Base-by-base conservation (phyloP, 2,329 filamentous ascomycete genomes). In the Incumbomyces delicatus region DNA sequence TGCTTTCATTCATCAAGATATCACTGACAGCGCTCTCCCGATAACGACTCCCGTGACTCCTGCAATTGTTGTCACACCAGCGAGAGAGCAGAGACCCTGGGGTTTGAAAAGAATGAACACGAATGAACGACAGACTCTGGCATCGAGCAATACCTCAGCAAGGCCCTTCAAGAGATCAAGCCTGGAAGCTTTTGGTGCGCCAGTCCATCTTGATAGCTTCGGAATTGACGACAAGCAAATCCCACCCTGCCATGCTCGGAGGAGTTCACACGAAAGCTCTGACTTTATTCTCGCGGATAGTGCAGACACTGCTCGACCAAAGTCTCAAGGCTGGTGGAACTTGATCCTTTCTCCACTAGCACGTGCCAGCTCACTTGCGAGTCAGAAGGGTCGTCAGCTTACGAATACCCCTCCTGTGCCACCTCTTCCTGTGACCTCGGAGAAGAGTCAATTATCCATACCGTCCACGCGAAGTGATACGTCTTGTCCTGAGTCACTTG, bases 321-420 rank as follows among this genome's bases (percentile, higher is more conserved):
- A 64, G 20, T 73, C 70, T 0, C 66, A 71, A 47, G 70, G 70
- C 14, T 73, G 70, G 70, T 73, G 70, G 70, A 73, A 65, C 22
- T 62, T 66, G 38, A 58, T 72, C 17, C 61, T 71, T 2, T 71
- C 70, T 1, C 70, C 70, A 5, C 50, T 71, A 18, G 60, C 62
- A 27, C 61, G 64, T 33, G 65, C 63, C 18, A 63, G 58, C 46
- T 64, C 65, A 2, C 42, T 63, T 2, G 51, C 56, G 1, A 59
- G 60, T 45, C 55, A 57, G 40, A 61, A 59, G 49, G 62, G 58
- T 14, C 44, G 33, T 12, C n/a, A 37, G 5, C 47, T 49, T 40
- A 30, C 50, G 22, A 50, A 48, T 30, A 50, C 44, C 20, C 64
- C 62, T n/a, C 57, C 58, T 11, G 34, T 62, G 7, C 61, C 60